Evolutionary conservation across 345 rosid species (phyloP), one percentile per base, ranked within the genome.

Genomic region (Diplotaxis tenuifolia): DNA sequence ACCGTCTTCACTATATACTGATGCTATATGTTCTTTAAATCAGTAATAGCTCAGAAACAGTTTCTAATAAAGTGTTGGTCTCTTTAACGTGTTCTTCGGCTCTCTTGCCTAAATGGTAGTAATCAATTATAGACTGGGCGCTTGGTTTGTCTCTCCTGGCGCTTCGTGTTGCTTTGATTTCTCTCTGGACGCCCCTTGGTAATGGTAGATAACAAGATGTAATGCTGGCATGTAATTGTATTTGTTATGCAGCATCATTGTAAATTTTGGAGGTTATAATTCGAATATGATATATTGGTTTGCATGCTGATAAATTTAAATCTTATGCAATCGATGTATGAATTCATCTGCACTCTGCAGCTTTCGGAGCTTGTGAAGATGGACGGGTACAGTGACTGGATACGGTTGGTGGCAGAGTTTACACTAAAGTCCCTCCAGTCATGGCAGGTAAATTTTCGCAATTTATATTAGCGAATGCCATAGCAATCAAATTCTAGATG

Each of bases 311-410:
- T 68, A 70, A 54, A 21, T 68, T 16, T n/a, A 62, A 58, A 62
- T 15, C 55, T 40, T 62, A 69, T 42, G 16, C 69, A 75, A 69
- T 50, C 68, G 29, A 66, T 76, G 52, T 49, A 49, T 73, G 40
- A 67, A 68, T 79, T 78, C 64, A 50, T 78, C 52, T 76, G 82
- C 92, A 92, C 45, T 78, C 52, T 76, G 82, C 92, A 95, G 99
- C 82, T 95, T 82, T 90, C 98, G 27, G 99, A 95, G 86, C 96
- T 95, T 81, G 97, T 95, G 84, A 95, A 86, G 75, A 90, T 95
- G 83, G 97, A 92, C 59, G 98, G 99, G 64, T 95, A 95, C 63
- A 82, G 94, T 81, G 99, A 95, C 58, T 95, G 99, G 99, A 96
- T 96, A 85, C 97, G 75, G 16, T 76, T 92, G 82, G 94, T 96